These are phyloP conservation scores for Byssothecium circinans DNA, from an alignment of 2,329 filamentous ascomycete species.

Conservation along the genomic window DNA sequence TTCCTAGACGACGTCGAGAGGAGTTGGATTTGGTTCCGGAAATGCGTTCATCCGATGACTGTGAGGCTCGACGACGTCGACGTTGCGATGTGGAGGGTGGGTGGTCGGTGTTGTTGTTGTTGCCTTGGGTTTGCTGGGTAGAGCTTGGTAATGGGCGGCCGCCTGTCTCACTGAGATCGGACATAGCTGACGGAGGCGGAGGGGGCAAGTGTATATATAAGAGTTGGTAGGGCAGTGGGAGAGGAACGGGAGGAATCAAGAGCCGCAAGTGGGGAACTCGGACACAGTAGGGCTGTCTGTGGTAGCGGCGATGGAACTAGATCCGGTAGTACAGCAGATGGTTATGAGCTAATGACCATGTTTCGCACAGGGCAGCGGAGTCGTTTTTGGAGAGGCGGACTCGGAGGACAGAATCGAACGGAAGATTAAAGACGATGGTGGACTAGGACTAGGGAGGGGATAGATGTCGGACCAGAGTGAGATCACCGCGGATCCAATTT, in stretches of 20 bases:
- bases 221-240: constrained; percentile 10
- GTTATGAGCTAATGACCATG: constrained; percentile 35
- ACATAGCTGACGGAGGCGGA: constrained; percentile 35
- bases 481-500: constrained; percentile 37
- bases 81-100: constrained; percentile 17
- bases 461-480: constrained; percentile 31
- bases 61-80: constrained; percentile 26
- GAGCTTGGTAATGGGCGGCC: constrained; percentile 33
- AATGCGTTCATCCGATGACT: constrained; percentile 30
- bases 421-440: constrained; percentile 34
- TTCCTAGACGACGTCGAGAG: constrained; percentile 33
- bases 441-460: constrained; percentile 26
- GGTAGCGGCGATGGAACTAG: constrained; percentile 31
- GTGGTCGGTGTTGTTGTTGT: constrained; percentile 6
- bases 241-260: constrained; percentile 33
- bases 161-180: constrained; percentile 35
- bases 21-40: constrained; percentile 22
- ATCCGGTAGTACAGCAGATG: constrained; percentile 36
- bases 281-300: constrained; percentile 24
- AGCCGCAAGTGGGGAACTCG: constrained; percentile 35
- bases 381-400: constrained; percentile 31
- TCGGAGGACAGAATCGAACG: constrained; percentile 23
- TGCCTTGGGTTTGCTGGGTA: constrained; percentile 27
- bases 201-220: constrained; percentile 39
- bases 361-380: constrained; percentile 30